A percentile compares a stretch with the other conserved stretches of the same genome.
Conservation (phyloP, 2,329 filamentous ascomycete species). For the Thielaviopsis populi region DNA sequence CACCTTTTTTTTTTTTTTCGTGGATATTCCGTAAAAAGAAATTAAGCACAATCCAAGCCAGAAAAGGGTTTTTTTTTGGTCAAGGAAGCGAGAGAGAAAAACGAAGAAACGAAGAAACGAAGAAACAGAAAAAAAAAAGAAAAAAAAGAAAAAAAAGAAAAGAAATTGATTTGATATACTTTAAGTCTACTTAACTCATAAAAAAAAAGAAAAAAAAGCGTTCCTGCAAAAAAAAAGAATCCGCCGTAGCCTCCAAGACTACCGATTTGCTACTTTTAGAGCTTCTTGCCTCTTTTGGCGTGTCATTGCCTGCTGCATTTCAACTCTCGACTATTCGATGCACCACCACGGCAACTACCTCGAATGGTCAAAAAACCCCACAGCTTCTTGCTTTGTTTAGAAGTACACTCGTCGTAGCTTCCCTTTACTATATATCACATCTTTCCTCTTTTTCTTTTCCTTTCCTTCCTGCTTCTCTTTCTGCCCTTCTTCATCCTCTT, state of each 20-base stretch:
- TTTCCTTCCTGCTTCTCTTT: not conserved
- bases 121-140: not conserved
- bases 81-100: no score
- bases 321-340: not conserved
- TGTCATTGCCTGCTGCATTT: not conserved
- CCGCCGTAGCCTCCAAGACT: not conserved
- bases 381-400: not conserved
- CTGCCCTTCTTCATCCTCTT: not conserved
- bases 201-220: not conserved
- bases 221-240: not conserved
- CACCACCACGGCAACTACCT: not conserved
- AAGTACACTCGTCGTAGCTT: not conserved
- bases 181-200: no score
- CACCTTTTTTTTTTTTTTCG: not conserved
- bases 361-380: not conserved
- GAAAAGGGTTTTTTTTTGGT: not conserved
- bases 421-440: slow-evolving; percentile 5
- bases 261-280: not conserved
- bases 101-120: not conserved
- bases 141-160: not conserved
- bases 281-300: not conserved
- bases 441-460: not conserved
- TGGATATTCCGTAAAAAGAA: not conserved
- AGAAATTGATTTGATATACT: no score
- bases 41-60: not conserved